Conservation (phyloP, 192 early-diverging fungal genomes). For the Backusella tarrabulga region DNA sequence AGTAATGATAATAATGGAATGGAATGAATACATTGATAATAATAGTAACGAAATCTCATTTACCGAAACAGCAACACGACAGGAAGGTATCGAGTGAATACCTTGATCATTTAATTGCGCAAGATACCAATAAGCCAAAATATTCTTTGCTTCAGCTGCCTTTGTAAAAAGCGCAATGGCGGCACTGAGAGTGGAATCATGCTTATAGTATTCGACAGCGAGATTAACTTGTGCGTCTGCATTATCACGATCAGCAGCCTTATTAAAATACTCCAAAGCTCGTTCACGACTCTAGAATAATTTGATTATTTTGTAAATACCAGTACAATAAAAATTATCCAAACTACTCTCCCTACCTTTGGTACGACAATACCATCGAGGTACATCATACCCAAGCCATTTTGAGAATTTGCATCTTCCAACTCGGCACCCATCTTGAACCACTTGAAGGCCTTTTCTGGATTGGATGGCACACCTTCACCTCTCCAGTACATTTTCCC, state of each 20-base stretch:
- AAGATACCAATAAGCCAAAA: constrained; percentile 80
- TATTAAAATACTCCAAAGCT: constrained; percentile 64
- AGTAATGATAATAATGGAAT: constrained; percentile 9
- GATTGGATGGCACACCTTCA: constrained; percentile 69
- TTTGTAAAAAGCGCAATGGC: constrained; percentile 55
- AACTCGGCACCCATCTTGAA: constrained; percentile 67
- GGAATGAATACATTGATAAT: not conserved
- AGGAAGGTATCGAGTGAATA: constrained; percentile 47
- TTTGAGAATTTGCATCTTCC: constrained; percentile 62
- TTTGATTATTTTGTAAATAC: not conserved
- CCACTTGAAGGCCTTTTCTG: constrained; percentile 69
- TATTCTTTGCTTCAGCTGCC: constrained; percentile 64
- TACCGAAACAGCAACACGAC: constrained; percentile 67
- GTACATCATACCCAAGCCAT: constrained; percentile 85
- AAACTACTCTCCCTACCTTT: not conserved
- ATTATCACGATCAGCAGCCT: constrained; percentile 68
- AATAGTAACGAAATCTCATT: constrained; percentile 3
- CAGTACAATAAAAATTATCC: not conserved
- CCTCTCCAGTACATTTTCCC: constrained; percentile 92
- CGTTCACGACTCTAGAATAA: constrained; percentile 42
- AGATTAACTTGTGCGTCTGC: constrained; percentile 80
- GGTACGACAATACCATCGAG: constrained; percentile 60
- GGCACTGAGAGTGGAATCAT: constrained; percentile 19
- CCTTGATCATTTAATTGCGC: constrained; percentile 70
- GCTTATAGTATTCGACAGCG: constrained; percentile 47